Base-by-base conservation (phyloP, 176 grass and related monocot species). In the Lolium multiflorum region DNA sequence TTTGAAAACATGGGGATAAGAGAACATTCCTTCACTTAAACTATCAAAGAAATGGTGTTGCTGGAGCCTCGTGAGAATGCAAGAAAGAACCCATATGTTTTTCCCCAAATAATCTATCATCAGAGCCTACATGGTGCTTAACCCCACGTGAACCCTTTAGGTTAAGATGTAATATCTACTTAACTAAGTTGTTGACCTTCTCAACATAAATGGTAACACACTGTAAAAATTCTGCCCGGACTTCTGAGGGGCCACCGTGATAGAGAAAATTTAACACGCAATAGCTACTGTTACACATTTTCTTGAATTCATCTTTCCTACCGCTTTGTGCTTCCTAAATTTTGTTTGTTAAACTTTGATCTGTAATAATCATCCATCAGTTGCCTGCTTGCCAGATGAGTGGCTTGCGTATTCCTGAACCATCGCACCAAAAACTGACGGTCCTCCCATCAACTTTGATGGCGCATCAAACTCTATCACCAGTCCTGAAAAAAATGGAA, bases 341-440 rank as follows among this genome's bases (percentile, higher is more conserved):
- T 6, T 11, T 35, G 31, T 35, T 35, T 35, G 31, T 35, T 43
- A 14, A 37, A 17, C 66, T 6, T 11, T 11, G 57, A 76, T 52
- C 22, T 58, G 58, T 44, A 13, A 18, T 3, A 13, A 51, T 86
- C 89, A 87, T 90, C 35, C 18, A 37, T 55, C 35, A 3, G 21
- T 25, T 58, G 7, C 74, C 72, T 94, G 80, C 7, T 85, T 24
- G 47, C 84, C 72, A 38, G 88, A 90, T 15, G 93, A 95, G 38
- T 91, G 93, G 47, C 62, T 75, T 13, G 91, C 90, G 7, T 98
- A 98, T 71, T 98, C 96, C 87, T 98, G 91, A 63, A 98, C 93
- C 81, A 98, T 87, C 3, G 91, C 90, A 0, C 91, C 78, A 4
- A 98, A 98, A 57, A 94, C 41, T 24, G 93, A 98, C 2, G 81